A percentile compares a stretch with the other conserved stretches of the same genome.
These are phyloP conservation scores for Crithidia thermophila DNA, from an alignment of 208 protist genomes.

Conservation along the genomic window DNA sequence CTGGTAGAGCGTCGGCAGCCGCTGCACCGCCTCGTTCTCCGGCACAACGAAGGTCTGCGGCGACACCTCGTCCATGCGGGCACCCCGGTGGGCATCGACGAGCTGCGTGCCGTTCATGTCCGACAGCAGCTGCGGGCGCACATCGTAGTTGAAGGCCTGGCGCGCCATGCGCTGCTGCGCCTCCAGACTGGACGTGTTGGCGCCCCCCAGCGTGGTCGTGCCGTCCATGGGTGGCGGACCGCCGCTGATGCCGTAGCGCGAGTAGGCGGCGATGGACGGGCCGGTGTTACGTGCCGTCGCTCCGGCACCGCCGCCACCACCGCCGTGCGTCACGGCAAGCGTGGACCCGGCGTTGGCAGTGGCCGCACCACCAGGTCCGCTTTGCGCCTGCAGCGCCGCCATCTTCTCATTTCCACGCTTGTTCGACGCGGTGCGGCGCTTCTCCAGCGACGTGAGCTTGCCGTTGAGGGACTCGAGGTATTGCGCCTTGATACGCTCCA, in stretches of 20 bases:
- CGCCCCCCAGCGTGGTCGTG: neutral
- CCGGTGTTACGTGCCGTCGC: neutral
- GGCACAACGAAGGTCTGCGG: conserved; percentile 58
- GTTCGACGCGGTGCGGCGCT: conserved; percentile 21
- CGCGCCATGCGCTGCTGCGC: conserved; percentile 16
- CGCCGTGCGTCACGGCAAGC: neutral
- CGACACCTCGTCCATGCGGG: conserved; percentile 50
- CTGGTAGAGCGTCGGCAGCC: conserved; percentile 79
- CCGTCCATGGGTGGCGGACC: conserved; percentile 20
- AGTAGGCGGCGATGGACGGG: conserved; percentile 25
- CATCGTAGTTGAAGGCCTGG: conserved; percentile 76
- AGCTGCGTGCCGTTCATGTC: conserved; percentile 55
- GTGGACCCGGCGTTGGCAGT: conserved; percentile 28
- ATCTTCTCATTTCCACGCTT: conserved; percentile 42
- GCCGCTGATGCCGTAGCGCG: conserved; percentile 31
- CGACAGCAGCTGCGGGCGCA: conserved; percentile 79
- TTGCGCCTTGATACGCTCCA: conserved; percentile 63
- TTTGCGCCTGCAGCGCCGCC: conserved; percentile 8
- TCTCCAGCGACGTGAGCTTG: conserved; percentile 56
- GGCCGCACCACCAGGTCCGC: conserved; percentile 1
- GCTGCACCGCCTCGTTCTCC: conserved; percentile 67
- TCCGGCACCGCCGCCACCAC: neutral
- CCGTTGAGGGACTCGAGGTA: conserved; percentile 44
- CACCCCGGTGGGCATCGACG: conserved; percentile 57
- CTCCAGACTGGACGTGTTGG: conserved; percentile 15